Percentiles rank a stretch among this genome's conserved stretches.
Conservation (phyloP, 805 yeast species). For the Myxozyma melibiosi region DNA sequence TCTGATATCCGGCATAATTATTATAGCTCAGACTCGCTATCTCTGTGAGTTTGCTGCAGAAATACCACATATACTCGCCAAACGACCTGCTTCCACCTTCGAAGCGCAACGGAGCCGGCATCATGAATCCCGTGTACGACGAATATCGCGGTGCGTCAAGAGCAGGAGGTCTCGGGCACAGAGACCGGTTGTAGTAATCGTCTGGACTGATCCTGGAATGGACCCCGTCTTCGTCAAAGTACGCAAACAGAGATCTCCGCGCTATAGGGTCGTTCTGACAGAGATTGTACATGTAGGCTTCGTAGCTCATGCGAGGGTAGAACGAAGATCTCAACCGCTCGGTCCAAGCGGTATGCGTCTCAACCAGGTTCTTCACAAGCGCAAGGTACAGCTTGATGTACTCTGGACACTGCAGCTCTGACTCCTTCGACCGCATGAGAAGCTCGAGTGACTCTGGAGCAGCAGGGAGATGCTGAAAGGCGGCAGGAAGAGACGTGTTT, state of each 20-base stretch:
- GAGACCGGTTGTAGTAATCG: background rate
- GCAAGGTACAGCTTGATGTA: slow-evolving; percentile 15
- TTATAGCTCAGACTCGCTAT: background rate
- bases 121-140: slow-evolving; percentile 14
- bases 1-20: background rate
- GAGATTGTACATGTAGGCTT: background rate
- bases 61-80: slow-evolving; percentile 17
- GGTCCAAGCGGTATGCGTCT: background rate
- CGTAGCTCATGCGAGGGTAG: background rate
- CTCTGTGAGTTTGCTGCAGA: background rate
- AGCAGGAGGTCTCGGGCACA: background rate
- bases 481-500: background rate
- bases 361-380: slow-evolving; percentile 7
- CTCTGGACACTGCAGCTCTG: slow-evolving; percentile 8
- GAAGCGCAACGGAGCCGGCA: slow-evolving; percentile 19
- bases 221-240: background rate
- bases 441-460: slow-evolving; percentile 14
- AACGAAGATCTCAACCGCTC: background rate
- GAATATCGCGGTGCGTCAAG: background rate
- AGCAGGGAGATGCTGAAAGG: slow-evolving; percentile 1
- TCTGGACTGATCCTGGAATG: background rate
- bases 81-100: slow-evolving; percentile 23
- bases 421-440: slow-evolving; percentile 2
- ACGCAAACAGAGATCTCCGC: background rate
- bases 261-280: background rate